phyloP scores from a whole-genome alignment of 2,329 filamentous ascomycete species.

The Graphilbum ipis-grandicollis region DNA sequence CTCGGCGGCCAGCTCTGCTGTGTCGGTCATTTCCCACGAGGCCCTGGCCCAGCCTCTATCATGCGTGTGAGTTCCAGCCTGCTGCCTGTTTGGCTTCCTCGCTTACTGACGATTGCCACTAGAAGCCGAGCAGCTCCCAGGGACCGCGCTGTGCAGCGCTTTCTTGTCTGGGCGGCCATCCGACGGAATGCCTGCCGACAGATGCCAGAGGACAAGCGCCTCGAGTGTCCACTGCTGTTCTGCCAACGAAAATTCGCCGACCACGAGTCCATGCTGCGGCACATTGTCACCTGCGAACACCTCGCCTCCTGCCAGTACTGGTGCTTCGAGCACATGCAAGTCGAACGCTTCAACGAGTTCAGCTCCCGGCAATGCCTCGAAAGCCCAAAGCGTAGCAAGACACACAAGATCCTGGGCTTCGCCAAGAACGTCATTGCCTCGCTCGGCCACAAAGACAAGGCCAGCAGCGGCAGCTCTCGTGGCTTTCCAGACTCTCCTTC shows the following conservation, averaged over 20 bases:
- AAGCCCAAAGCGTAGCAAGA: conserved; percentile 32
- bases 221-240: conserved; percentile 32
- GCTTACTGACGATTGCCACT: too few relatives aligned
- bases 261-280: conserved; percentile 36
- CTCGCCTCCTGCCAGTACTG: conserved; percentile 34
- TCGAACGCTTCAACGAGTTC: conserved; percentile 33
- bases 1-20: background rate
- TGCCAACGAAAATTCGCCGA: conserved; percentile 31
- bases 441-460: conserved; percentile 26
- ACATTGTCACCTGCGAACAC: conserved; percentile 29
- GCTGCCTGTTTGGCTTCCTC: background rate
- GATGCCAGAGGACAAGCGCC: conserved; percentile 28
- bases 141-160: conserved; percentile 34
- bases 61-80: conserved; percentile 12
- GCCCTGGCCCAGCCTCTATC: background rate
- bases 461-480: conserved; percentile 11
- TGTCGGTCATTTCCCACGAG: conserved; percentile 1
- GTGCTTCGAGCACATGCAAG: conserved; percentile 35
- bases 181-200: conserved; percentile 31
- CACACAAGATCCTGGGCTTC: conserved; percentile 33
- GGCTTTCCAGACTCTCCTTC: conserved; percentile 1
- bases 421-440: conserved; percentile 37
- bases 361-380: conserved; percentile 31
- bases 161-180: conserved; percentile 38
- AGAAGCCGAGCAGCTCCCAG: conserved; percentile 28